Percentiles rank a stretch among this genome's conserved stretches.
These are phyloP conservation scores for Leucocoprinus birnbaumii DNA, from an alignment of 768 basidiomycete species.

Conservation along the genomic window DNA sequence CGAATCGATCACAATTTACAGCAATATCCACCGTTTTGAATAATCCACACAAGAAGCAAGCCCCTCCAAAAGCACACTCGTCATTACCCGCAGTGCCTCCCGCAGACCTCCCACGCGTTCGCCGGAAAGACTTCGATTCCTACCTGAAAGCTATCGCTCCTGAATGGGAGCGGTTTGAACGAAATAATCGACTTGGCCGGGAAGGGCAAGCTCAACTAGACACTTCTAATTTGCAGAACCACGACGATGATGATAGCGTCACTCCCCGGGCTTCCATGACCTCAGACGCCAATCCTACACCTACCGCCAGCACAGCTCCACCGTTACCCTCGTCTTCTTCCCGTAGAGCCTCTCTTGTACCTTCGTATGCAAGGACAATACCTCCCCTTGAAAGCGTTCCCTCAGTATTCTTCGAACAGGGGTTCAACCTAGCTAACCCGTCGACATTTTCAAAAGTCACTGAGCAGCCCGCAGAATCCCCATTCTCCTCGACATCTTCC, in stretches of 20 bases:
- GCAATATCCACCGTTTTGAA: conserved; percentile 94
- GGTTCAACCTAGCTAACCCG: conserved; percentile 83
- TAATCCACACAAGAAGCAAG: conserved; percentile 80
- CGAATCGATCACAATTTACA: conserved; percentile 26
- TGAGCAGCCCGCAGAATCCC: conserved; percentile 39
- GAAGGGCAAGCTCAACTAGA: conserved; percentile 39
- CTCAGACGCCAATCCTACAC: conserved; percentile 13
- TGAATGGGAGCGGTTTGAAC: conserved; percentile 78
- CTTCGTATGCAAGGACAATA: conserved; percentile 36
- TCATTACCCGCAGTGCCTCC: conserved; percentile 67
- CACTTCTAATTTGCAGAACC: conserved; percentile 12
- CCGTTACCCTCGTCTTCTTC: conserved; percentile 12
- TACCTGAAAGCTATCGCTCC: conserved; percentile 71
- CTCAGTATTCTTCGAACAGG: conserved; percentile 69
- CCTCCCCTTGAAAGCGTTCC: conserved; percentile 80
- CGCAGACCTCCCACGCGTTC: conserved; percentile 77
- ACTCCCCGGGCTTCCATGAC: conserved; percentile 13
- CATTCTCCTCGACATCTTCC: conserved; percentile 18
- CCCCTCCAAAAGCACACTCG: conserved; percentile 87
- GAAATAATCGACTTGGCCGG: conserved; percentile 33
- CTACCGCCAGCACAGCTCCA: conserved; percentile 21
- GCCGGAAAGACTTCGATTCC: conserved; percentile 79
- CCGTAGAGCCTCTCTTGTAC: conserved; percentile 17
- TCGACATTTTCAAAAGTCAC: conserved; percentile 76
- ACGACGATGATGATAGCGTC: conserved; percentile 20